phyloP scores from a whole-genome alignment of 2,329 filamentous ascomycete species.

The Colletotrichum echinochloae region DNA sequence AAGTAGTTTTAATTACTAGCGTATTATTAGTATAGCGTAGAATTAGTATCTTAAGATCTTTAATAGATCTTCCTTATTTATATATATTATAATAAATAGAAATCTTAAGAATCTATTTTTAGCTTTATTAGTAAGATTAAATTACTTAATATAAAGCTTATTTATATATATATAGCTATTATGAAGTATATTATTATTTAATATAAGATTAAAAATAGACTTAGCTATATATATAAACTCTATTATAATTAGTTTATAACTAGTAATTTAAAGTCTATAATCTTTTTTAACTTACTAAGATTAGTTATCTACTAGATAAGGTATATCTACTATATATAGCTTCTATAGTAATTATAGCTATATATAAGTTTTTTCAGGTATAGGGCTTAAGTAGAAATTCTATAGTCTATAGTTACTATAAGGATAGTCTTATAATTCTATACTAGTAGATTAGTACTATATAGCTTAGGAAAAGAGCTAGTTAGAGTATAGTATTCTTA shows the following conservation, averaged over 20 bases:
- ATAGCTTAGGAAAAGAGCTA: not conserved
- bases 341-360: constrained; percentile 3
- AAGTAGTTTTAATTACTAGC: not conserved
- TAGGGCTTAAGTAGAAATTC: not conserved
- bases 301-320: constrained; percentile 11
- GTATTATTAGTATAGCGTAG: not conserved
- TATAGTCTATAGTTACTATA: not conserved
- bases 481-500: not conserved
- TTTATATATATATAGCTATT: not conserved
- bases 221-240: constrained; percentile 1
- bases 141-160: not conserved
- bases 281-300: not conserved
- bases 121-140: not conserved
- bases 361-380: constrained; percentile 11
- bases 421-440: constrained; percentile 7
- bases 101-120: constrained; percentile 2
- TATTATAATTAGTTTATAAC: not conserved
- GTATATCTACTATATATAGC: not conserved
- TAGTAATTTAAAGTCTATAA: not conserved
- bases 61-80: not conserved
- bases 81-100: not conserved
- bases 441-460: not conserved
- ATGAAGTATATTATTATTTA: not conserved
- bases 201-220: constrained; percentile 8
- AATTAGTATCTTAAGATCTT: not conserved